Evolutionary conservation across 2,329 filamentous ascomycete genomes (phyloP), one percentile per base, ranked within the genome.

Genomic region (Aspergillus puulaauensis): DNA sequence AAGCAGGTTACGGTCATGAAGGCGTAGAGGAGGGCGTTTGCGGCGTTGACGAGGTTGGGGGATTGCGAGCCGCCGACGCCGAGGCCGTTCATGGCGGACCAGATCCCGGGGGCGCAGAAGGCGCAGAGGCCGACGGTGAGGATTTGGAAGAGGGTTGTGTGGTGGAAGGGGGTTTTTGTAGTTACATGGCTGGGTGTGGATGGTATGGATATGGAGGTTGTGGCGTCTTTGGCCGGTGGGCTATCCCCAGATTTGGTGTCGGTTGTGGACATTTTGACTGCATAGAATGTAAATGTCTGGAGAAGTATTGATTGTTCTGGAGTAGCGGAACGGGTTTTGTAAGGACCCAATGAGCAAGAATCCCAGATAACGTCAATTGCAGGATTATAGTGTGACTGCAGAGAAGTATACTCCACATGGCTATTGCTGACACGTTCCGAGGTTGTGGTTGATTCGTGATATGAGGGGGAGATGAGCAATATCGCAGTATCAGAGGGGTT

Each of bases 401-500:
- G 21, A 4, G 21, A 21, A 21, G 21, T 21, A 21, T 21, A 21
- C 21, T 21, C 21, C 21, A 4, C 21, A 21, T 21, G 21, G 21
- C 21, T 21, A 21, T 21, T 21, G 21, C 21, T 21, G 21, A 21
- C 21, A 21, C 21, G 21, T 12, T 27, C 41, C 41, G 21, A 45
- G 19, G 49, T 6, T 23, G 2, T 19, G 46, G 44, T 6, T 17
- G 23, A 52, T 48, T 49, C 52, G 52, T 47, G 33, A 54, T 41
- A 12, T 43, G 52, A 48, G 52, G 44, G 52, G 44, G 4, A 33
- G 37, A 54, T 54, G 52, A 54, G 52, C 52, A 47, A 40, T 40
- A 19, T 31, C 27, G 9, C 27, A 27, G 3, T 17, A 17, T 15
- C 35, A 21, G 33, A 40, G 17, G 47, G 21, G 33, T 17, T 17